Conservation (phyloP, 2,329 filamentous ascomycete genomes). For the Cytospora schulzeri region DNA sequence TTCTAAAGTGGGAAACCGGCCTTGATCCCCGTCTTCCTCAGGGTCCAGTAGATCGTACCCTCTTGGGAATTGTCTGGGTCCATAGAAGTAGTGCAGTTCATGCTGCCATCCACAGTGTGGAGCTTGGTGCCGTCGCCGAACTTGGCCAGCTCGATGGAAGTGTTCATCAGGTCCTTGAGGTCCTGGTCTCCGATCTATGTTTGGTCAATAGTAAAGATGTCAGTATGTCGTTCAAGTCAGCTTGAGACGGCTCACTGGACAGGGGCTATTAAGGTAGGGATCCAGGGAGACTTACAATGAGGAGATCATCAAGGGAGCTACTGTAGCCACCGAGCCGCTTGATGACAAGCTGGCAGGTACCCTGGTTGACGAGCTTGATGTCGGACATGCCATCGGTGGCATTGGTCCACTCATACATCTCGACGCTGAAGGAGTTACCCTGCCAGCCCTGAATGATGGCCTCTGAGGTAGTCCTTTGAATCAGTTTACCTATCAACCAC, state of each 20-base stretch:
- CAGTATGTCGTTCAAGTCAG: not conserved
- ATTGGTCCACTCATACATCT: conserved; percentile 3
- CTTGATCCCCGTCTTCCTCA: not conserved
- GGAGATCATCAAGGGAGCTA: not conserved
- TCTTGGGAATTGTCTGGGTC: not conserved
- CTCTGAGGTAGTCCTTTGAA: not conserved
- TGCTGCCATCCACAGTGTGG: conserved; percentile 2
- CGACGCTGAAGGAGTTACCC: conserved; percentile 3
- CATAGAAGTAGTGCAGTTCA: conserved; percentile 1
- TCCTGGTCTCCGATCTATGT: conserved; percentile 10
- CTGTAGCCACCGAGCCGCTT: not conserved
- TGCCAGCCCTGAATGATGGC: not conserved
- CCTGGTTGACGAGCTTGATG: conserved; percentile 3
- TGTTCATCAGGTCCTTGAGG: conserved; percentile 8
- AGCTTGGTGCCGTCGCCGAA: not conserved
- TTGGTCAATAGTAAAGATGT: not conserved
- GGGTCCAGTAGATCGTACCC: conserved; percentile 10
- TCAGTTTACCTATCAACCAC: not conserved
- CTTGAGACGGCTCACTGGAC: no score
- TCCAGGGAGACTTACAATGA: not conserved
- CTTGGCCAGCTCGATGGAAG: conserved; percentile 8
- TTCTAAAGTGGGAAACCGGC: not conserved
- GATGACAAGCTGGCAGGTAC: conserved; percentile 8
- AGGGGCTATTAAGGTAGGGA: not conserved
- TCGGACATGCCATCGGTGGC: not conserved